A percentile compares a stretch with the other conserved stretches of the same genome.
Evolutionary conservation across 1,139 yeast genomes (phyloP).

Genomic region (Scheffersomyces parashehatae): DNA sequence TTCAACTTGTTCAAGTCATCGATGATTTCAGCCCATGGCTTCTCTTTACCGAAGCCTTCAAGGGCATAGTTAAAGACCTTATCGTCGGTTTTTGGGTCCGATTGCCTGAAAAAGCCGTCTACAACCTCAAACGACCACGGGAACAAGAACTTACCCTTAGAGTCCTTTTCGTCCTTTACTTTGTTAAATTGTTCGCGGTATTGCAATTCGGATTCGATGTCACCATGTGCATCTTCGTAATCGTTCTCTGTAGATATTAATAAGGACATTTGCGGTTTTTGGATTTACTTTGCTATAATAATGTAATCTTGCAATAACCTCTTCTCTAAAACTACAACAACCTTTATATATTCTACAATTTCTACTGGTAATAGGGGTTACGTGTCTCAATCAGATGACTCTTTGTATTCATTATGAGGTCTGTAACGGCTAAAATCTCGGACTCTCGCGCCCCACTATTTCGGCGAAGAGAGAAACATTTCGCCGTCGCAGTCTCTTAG

Average conservation of each 20-base stretch:
- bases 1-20: slow-evolving; percentile 31
- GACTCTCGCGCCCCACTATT: too few species aligned
- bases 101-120: slow-evolving; percentile 39
- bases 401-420: too few species aligned
- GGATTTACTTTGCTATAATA: background rate
- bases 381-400: too few species aligned
- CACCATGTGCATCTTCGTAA: slow-evolving; percentile 23
- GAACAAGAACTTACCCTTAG: slow-evolving; percentile 7
- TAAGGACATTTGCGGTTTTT: slow-evolving; percentile 14
- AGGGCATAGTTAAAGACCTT: slow-evolving; percentile 35
- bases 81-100: slow-evolving; percentile 37
- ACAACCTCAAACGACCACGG: slow-evolving; percentile 42
- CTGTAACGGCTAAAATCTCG: too few species aligned
- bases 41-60: slow-evolving; percentile 39
- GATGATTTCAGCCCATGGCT: slow-evolving; percentile 34
- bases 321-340: too few species aligned
- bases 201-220: slow-evolving; percentile 12
- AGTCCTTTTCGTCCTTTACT: slow-evolving; percentile 5
- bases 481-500: too few species aligned
- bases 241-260: slow-evolving; percentile 21
- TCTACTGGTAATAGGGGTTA: too few species aligned
- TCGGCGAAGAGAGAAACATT: too few species aligned
- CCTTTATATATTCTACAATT: too few species aligned
- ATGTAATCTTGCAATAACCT: too few species aligned
- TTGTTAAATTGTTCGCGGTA: slow-evolving; percentile 10